Conservation (phyloP, 2,329 filamentous ascomycete species). For the Scedosporium minutisporum region DNA sequence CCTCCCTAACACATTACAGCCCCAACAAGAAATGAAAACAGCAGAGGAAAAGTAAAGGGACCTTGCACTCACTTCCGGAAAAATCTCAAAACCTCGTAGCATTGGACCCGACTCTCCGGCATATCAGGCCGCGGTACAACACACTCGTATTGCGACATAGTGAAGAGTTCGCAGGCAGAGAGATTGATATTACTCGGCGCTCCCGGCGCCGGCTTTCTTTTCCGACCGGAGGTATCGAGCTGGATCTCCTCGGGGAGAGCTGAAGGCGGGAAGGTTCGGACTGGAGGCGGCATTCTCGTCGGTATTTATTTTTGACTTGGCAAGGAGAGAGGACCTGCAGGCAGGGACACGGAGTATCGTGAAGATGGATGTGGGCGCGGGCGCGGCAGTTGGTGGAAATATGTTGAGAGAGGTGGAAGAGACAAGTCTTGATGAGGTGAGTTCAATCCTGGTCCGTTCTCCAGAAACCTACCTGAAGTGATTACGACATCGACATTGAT, state of each 20-base stretch:
- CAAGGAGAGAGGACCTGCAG: background rate
- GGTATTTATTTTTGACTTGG: background rate
- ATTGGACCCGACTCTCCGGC: slow-evolving; percentile 38
- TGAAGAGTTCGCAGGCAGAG: slow-evolving; percentile 43
- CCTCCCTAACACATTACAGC: background rate
- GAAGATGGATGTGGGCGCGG: slow-evolving; percentile 23
- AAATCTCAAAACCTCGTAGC: slow-evolving; percentile 47
- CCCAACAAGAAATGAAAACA: background rate
- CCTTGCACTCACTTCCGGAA: slow-evolving; percentile 46
- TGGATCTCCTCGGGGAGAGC: slow-evolving; percentile 42
- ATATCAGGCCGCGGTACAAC: slow-evolving; percentile 38
- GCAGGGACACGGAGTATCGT: background rate
- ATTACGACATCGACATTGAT: slow-evolving; percentile 8
- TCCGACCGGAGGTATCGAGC: slow-evolving; percentile 34
- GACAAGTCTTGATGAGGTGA: slow-evolving; percentile 50
- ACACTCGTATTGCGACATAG: slow-evolving; percentile 54
- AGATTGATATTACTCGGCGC: slow-evolving; percentile 34
- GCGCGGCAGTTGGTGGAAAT: slow-evolving; percentile 34
- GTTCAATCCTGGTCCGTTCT: slow-evolving; percentile 11
- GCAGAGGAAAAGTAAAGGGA: background rate
- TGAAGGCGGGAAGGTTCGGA: slow-evolving; percentile 41
- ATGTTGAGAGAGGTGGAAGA: slow-evolving; percentile 47
- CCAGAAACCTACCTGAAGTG: background rate
- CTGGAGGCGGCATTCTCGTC: slow-evolving; percentile 46
- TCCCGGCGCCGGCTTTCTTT: slow-evolving; percentile 37